Conservation (phyloP, 441 rosid species). For the Breynia disticha region DNA sequence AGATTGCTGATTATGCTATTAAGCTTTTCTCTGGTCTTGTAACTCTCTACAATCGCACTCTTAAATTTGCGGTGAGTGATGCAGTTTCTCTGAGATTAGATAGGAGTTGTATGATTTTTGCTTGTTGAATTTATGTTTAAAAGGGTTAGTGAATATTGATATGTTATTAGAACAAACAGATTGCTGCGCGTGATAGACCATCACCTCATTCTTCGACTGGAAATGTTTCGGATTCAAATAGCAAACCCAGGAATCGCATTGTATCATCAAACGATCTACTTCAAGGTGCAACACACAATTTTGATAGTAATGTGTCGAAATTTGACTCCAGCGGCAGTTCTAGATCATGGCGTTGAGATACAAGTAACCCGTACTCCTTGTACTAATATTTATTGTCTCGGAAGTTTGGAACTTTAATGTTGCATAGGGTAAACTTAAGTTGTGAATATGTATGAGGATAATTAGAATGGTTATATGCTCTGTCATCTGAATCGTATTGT, state of each 20-base stretch:
- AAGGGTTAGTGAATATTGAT: conserved; percentile 8
- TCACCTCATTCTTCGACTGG: conserved; percentile 20
- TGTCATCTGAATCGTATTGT: too few relatives aligned
- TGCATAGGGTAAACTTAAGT: too few relatives aligned
- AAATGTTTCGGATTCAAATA: conserved; percentile 17
- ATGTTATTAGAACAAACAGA: conserved; percentile 25
- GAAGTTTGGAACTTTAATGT: too few relatives aligned
- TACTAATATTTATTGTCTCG: background rate
- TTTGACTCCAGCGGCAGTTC: conserved; percentile 41
- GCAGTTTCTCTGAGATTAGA: background rate
- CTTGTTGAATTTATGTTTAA: too few relatives aligned
- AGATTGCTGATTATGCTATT: conserved; percentile 80
- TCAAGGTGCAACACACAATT: conserved; percentile 39
- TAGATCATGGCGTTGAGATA: conserved; percentile 39
- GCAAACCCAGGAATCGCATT: conserved; percentile 28
- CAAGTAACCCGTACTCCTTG: background rate
- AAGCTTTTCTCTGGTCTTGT: conserved; percentile 88
- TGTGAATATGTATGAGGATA: too few relatives aligned
- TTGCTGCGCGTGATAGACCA: conserved; percentile 75
- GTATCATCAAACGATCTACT: conserved; percentile 25
- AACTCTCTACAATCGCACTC: conserved; percentile 58
- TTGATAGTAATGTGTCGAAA: conserved; percentile 43
- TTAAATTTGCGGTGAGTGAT: conserved; percentile 42
- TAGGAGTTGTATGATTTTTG: background rate
- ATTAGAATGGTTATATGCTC: too few relatives aligned